These are phyloP conservation scores for Flaveria bidentis DNA, from an alignment of 129 eudicot species.

Conservation along the genomic window DNA sequence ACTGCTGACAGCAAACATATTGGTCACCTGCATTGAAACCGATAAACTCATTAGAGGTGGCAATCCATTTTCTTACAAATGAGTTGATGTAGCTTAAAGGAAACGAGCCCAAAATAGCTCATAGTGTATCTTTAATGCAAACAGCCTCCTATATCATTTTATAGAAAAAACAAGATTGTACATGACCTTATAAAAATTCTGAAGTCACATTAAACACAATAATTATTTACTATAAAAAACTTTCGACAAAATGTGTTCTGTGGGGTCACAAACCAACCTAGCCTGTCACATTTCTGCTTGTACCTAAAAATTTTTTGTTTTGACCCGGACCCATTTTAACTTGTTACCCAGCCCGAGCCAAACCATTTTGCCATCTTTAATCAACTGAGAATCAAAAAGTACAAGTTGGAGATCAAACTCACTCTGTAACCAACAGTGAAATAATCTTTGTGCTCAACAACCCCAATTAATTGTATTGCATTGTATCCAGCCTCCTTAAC, in stretches of 20 bases:
- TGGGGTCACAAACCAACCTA: background rate
- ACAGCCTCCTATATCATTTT: background rate
- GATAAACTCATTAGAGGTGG: constrained; percentile 1
- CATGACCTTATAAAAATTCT: background rate
- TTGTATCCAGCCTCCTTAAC: constrained; percentile 92
- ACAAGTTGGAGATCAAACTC: constrained; percentile 43
- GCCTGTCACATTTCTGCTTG: background rate
- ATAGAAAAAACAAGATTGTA: background rate
- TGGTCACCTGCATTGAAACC: constrained; percentile 66
- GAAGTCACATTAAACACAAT: background rate
- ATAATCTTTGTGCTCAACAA: constrained; percentile 95
- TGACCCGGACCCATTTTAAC: background rate
- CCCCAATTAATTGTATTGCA: constrained; percentile 86
- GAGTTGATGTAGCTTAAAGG: background rate
- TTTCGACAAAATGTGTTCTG: background rate
- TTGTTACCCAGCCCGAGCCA: background rate
- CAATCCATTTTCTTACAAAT: background rate
- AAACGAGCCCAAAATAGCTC: background rate
- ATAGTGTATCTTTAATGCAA: constrained; percentile 4
- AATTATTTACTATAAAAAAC: background rate
- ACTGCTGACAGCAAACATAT: constrained; percentile 96
- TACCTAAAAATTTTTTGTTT: background rate
- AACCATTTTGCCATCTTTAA: background rate
- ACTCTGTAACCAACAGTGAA: constrained; percentile 93
- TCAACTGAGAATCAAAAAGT: background rate